Conservation (phyloP, 805 yeast species). For the Lipomyces anomalus region DNA sequence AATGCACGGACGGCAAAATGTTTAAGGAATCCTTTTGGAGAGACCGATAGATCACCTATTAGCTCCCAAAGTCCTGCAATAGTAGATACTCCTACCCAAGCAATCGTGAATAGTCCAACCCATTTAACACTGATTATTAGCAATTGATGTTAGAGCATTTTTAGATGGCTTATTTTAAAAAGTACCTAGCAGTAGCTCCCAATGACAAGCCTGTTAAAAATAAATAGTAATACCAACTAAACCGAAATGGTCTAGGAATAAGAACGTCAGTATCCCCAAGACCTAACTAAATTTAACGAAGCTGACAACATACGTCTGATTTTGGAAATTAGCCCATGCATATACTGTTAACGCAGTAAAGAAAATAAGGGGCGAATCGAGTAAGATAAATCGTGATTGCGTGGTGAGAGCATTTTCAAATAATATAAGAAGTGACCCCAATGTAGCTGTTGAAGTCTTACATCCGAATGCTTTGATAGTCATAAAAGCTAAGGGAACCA, state of each 20-base stretch:
- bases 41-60: constrained; percentile 55
- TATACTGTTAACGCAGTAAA: constrained; percentile 44
- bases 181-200: constrained; percentile 43
- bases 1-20: constrained; percentile 40
- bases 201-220: constrained; percentile 43
- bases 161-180: neutral
- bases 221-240: constrained; percentile 52
- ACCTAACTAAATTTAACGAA: too few relatives aligned
- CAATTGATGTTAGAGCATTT: neutral
- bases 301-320: constrained; percentile 40
- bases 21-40: constrained; percentile 35
- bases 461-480: constrained; percentile 54
- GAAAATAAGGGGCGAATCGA: constrained; percentile 42
- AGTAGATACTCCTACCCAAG: constrained; percentile 54
- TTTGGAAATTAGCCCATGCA: constrained; percentile 47
- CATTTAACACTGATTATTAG: constrained; percentile 58
- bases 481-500: constrained; percentile 48
- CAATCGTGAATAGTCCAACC: constrained; percentile 62
- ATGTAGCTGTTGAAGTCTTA: constrained; percentile 44
- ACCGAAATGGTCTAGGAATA: too few relatives aligned
- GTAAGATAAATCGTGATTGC: constrained; percentile 50
- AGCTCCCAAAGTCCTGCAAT: constrained; percentile 57
- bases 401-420: constrained; percentile 64
- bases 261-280: too few relatives aligned
- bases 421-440: constrained; percentile 47